Conservation (phyloP, 2,329 filamentous ascomycete genomes). For the Fonsecaea monophora region DNA sequence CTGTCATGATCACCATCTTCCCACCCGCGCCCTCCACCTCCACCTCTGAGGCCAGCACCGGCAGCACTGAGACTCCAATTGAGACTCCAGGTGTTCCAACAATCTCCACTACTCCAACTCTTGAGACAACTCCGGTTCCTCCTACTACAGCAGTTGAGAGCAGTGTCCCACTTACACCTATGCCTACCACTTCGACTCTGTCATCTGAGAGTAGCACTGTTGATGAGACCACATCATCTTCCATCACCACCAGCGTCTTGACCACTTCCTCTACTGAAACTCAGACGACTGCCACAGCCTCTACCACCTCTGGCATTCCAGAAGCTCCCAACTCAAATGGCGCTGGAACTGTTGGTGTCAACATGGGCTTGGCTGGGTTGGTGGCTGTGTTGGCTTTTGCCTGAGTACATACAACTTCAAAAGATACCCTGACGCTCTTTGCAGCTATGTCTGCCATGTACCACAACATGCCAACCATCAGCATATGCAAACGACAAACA, state of each 20-base stretch:
- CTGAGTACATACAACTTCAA: conserved; percentile 23
- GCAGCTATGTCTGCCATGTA: conserved; percentile 38
- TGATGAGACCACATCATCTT: conserved; percentile 22
- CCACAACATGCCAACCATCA: conserved; percentile 29
- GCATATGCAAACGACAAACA: conserved; percentile 31
- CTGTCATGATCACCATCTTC: conserved; percentile 14
- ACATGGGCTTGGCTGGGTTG: conserved; percentile 67
- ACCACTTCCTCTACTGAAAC: conserved; percentile 22
- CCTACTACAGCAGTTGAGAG: conserved; percentile 18
- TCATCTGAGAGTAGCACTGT: conserved; percentile 21
- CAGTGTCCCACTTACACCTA: conserved; percentile 24
- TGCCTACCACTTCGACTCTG: conserved; percentile 14
- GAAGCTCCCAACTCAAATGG: conserved; percentile 51
- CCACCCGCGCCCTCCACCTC: conserved; percentile 4
- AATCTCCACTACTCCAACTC: conserved; percentile 10
- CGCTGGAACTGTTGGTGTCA: conserved; percentile 77
- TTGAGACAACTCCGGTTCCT: conserved; percentile 9
- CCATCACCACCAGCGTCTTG: conserved; percentile 24
- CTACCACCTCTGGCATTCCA: conserved; percentile 28
- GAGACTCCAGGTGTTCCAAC: conserved; percentile 28
- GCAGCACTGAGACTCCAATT: conserved; percentile 18
- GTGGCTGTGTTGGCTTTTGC: conserved; percentile 36
- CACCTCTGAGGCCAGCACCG: conserved; percentile 9
- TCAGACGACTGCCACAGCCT: conserved; percentile 26
- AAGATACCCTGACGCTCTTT: conserved; percentile 34